Conservation (phyloP, 345 rosid species). For the Clarkia xantiana region DNA sequence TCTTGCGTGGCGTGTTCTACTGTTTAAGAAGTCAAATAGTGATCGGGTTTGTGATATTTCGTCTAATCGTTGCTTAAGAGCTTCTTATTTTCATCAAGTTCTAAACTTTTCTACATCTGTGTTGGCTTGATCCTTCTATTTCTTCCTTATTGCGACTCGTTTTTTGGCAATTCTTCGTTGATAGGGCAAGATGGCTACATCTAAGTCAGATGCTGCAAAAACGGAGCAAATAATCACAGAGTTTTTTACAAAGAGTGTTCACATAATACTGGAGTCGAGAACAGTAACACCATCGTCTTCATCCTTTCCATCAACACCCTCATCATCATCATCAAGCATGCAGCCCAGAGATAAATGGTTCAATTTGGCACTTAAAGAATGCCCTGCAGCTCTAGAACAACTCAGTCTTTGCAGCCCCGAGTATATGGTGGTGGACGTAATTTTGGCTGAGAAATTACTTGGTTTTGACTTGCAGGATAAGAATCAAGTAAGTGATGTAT, state of each 20-base stretch:
- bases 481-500: conserved; percentile 1
- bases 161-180: too few species aligned
- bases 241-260: conserved; percentile 22
- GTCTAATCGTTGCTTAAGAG: too few species aligned
- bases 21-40: too few species aligned
- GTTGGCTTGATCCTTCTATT: too few species aligned
- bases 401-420: conserved; percentile 15
- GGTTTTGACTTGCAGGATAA: not conserved
- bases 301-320: conserved; percentile 11
- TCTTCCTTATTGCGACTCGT: too few species aligned
- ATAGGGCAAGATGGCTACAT: not conserved
- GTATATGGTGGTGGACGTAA: conserved; percentile 25
- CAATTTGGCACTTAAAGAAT: conserved; percentile 24
- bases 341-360: conserved; percentile 25
- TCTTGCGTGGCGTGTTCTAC: too few species aligned
- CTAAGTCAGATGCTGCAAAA: conserved; percentile 14
- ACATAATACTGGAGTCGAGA: conserved; percentile 26
- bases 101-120: too few species aligned
- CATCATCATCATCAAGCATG: conserved; percentile 16
- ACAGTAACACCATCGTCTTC: conserved; percentile 15
- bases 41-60: too few species aligned
- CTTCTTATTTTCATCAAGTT: too few species aligned
- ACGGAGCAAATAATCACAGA: conserved; percentile 24
- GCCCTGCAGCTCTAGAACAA: conserved; percentile 22
- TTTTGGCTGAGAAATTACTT: conserved; percentile 10